phyloP scores from a whole-genome alignment of 495 filamentous ascomycete genomes.

The Aspergillus bertholletiae region DNA sequence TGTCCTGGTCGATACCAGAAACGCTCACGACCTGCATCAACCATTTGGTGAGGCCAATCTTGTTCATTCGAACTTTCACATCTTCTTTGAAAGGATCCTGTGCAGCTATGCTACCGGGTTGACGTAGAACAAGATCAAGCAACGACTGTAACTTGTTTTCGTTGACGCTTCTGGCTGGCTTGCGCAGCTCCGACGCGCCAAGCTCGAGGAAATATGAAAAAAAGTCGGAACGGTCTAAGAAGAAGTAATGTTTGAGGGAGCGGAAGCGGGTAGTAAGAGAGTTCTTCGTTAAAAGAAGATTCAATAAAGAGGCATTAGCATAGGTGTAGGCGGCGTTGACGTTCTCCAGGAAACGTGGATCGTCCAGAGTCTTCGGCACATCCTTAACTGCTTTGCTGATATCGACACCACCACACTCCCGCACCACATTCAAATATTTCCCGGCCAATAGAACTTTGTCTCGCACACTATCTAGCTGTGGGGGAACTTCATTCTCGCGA shows the following conservation, averaged over 20 bases:
- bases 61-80: slow-evolving; percentile 95
- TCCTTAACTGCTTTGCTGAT: slow-evolving; percentile 85
- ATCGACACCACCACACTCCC: slow-evolving; percentile 95
- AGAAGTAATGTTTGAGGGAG: slow-evolving; percentile 97
- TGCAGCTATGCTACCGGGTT: slow-evolving; percentile 90
- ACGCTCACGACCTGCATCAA: slow-evolving; percentile 95
- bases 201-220: slow-evolving; percentile 97
- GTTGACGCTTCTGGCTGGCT: slow-evolving; percentile 83
- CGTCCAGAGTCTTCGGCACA: slow-evolving; percentile 88
- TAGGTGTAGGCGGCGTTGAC: slow-evolving; percentile 92
- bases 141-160: slow-evolving; percentile 89
- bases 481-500: slow-evolving; percentile 83
- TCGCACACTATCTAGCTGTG: slow-evolving; percentile 86
- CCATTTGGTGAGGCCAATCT: slow-evolving; percentile 85
- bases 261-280: slow-evolving; percentile 79
- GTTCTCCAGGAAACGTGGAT: slow-evolving; percentile 85
- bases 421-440: slow-evolving; percentile 96
- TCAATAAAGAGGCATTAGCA: slow-evolving; percentile 90
- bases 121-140: slow-evolving; percentile 88
- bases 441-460: slow-evolving; percentile 93
- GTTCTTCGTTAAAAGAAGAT: slow-evolving; percentile 88
- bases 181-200: slow-evolving; percentile 78
- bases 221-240: slow-evolving; percentile 95
- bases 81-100: slow-evolving; percentile 97
- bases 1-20: slow-evolving; percentile 86